Percentiles rank a stretch among this genome's conserved stretches.
These are phyloP conservation scores for Fusarium ramigenum DNA, from an alignment of 2,329 filamentous ascomycete species.

Conservation along the genomic window DNA sequence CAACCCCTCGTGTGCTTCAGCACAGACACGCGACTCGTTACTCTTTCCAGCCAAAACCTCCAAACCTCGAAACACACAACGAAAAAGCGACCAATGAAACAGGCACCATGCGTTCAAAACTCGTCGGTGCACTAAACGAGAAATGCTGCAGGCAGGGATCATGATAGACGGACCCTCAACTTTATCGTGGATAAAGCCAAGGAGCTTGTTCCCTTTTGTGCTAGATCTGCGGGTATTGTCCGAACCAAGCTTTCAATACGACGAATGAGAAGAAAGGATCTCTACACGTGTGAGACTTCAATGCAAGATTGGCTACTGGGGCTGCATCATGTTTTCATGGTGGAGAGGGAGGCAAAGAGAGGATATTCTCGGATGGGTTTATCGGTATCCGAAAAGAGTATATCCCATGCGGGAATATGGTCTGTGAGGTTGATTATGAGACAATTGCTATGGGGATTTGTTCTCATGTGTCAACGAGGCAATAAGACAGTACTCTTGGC, in stretches of 20 bases:
- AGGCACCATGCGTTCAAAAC: slow-evolving; percentile 9
- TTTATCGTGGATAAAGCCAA: slow-evolving; percentile 38
- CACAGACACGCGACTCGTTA: slow-evolving; percentile 33
- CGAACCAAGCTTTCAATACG: background rate
- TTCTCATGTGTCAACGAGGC: background rate
- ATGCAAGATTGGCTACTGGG: slow-evolving; percentile 39
- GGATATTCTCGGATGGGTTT: background rate
- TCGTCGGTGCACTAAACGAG: slow-evolving; percentile 18
- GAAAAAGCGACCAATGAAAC: slow-evolving; percentile 20
- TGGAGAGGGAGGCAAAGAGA: background rate
- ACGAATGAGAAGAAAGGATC: slow-evolving; percentile 11
- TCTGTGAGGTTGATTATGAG: background rate
- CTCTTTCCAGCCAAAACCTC: slow-evolving; percentile 13
- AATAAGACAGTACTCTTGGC: background rate
- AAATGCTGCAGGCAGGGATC: slow-evolving; percentile 3
- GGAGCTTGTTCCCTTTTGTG: slow-evolving; percentile 1
- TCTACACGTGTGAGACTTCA: slow-evolving; percentile 33
- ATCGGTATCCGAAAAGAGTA: slow-evolving; percentile 7
- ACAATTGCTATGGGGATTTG: background rate
- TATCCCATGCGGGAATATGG: background rate
- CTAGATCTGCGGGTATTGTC: slow-evolving; percentile 22
- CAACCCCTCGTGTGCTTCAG: background rate
- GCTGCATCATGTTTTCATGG: background rate
- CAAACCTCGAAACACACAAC: background rate
- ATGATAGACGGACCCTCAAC: slow-evolving; percentile 24